Evolutionary conservation across 257 asterid species (phyloP).

Genomic region (Mentha longifolia): DNA sequence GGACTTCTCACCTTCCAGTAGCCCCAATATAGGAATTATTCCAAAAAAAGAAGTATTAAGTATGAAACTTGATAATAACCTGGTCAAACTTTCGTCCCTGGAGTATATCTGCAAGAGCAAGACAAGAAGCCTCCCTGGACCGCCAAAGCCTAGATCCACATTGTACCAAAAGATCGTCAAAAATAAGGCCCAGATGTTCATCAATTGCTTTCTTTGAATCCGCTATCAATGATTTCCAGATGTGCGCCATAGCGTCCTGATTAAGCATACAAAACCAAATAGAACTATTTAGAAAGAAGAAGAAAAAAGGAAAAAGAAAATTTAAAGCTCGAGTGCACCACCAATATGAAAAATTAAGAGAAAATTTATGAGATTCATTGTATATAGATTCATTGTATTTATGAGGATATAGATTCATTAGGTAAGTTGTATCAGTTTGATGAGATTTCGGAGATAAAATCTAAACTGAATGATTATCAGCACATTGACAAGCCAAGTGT

Average conservation of each 20-base stretch:
- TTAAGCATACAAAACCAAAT: constrained; percentile 38
- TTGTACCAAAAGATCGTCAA: constrained; percentile 86
- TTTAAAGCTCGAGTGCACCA: constrained; percentile 26
- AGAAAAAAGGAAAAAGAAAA: constrained; percentile 14
- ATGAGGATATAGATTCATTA: constrained; percentile 12
- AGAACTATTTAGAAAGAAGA: background rate
- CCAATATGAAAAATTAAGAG: constrained; percentile 21
- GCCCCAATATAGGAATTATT: background rate
- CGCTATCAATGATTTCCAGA: constrained; percentile 86
- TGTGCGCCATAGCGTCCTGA: constrained; percentile 98
- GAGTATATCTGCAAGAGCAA: constrained; percentile 91
- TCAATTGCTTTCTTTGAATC: constrained; percentile 91
- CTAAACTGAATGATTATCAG: constrained; percentile 21
- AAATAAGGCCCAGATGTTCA: constrained; percentile 77
- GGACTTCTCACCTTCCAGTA: constrained; percentile 1
- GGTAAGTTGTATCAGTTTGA: constrained; percentile 15
- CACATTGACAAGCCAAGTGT: constrained; percentile 2
- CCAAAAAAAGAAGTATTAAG: background rate
- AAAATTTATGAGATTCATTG: too few relatives aligned
- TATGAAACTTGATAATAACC: constrained; percentile 46
- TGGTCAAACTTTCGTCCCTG: constrained; percentile 96
- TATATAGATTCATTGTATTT: too few relatives aligned
- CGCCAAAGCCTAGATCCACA: constrained; percentile 99
- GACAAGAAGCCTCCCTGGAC: constrained; percentile 98
- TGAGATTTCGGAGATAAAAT: constrained; percentile 5